Evolutionary conservation across 768 basidiomycete genomes (phyloP).

Genomic region (Boletus sp.): DNA sequence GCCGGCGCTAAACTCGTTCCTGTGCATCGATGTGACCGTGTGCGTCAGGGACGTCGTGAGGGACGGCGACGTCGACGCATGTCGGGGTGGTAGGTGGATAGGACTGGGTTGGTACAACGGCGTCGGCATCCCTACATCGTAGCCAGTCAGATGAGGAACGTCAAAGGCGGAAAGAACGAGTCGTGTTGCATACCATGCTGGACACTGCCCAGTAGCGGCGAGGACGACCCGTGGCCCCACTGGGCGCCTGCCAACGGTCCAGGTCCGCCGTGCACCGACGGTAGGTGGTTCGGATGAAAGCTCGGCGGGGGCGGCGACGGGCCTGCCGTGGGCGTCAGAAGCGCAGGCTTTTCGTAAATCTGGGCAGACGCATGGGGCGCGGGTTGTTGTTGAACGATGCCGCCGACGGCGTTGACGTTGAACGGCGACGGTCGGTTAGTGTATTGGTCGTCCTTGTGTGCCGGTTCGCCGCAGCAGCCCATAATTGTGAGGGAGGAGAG

Average conservation of each 20-base stretch:
- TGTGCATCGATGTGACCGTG: slow-evolving; percentile 5
- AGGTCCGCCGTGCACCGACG: slow-evolving; percentile 23
- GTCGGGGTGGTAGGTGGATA: slow-evolving; percentile 20
- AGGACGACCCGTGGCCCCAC: slow-evolving; percentile 33
- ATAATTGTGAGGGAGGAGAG: slow-evolving; percentile 32
- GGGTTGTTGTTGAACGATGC: slow-evolving; percentile 55
- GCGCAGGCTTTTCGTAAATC: slow-evolving; percentile 39
- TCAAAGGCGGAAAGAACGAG: background rate
- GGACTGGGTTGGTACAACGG: slow-evolving; percentile 32
- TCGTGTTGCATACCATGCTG: background rate
- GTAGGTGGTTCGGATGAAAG: slow-evolving; percentile 24
- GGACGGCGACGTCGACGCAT: slow-evolving; percentile 25
- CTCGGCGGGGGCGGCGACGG: slow-evolving; percentile 49
- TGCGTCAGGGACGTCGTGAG: slow-evolving; percentile 3
- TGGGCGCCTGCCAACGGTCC: slow-evolving; percentile 12
- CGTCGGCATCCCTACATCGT: background rate
- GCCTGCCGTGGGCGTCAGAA: slow-evolving; percentile 37
- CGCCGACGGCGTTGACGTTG: slow-evolving; percentile 23
- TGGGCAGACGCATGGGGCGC: slow-evolving; percentile 35
- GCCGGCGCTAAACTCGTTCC: slow-evolving; percentile 7
- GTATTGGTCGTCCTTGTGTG: slow-evolving; percentile 30
- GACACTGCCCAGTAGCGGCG: slow-evolving; percentile 27
- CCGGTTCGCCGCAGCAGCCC: slow-evolving; percentile 67
- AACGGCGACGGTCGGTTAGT: slow-evolving; percentile 33
- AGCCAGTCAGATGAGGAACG: background rate